These are phyloP conservation scores for Bondarzewia mesenterica DNA, from an alignment of 1,284 basidiomycete species.

Conservation along the genomic window DNA sequence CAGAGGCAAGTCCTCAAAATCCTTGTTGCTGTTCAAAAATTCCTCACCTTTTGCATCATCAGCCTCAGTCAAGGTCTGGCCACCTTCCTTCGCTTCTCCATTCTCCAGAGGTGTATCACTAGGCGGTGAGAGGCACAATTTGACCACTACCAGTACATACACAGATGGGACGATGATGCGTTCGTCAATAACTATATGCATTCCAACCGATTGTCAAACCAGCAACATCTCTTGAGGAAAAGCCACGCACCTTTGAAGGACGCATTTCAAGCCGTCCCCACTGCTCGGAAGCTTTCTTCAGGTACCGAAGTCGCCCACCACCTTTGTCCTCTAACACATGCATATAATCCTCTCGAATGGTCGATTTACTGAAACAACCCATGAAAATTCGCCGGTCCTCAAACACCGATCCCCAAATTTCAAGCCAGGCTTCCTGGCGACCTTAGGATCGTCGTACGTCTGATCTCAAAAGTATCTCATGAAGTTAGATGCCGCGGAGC, in stretches of 20 bases:
- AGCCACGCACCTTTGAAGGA: constrained; percentile 72
- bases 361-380: too few species aligned
- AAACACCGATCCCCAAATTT: too few species aligned
- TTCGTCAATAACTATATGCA: constrained; percentile 87
- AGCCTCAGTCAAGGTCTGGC: constrained; percentile 23
- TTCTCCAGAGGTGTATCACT: constrained; percentile 32
- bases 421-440: too few species aligned
- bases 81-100: constrained; percentile 42
- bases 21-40: constrained; percentile 58
- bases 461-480: too few species aligned
- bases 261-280: constrained; percentile 81
- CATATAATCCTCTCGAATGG: constrained; percentile 39
- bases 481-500: too few species aligned
- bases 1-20: constrained; percentile 48
- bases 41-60: constrained; percentile 60
- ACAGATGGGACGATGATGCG: constrained; percentile 82
- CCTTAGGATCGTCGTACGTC: too few species aligned
- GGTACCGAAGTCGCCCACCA: constrained; percentile 47
- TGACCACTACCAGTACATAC: constrained; percentile 84
- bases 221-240: too few species aligned
- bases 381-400: too few species aligned
- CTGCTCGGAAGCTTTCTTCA: constrained; percentile 60
- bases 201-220: too few species aligned
- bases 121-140: constrained; percentile 63
- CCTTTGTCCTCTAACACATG: constrained; percentile 44